These are phyloP conservation scores for Rubia occidens DNA, from an alignment of 305 asterid genomes.

Conservation along the genomic window DNA sequence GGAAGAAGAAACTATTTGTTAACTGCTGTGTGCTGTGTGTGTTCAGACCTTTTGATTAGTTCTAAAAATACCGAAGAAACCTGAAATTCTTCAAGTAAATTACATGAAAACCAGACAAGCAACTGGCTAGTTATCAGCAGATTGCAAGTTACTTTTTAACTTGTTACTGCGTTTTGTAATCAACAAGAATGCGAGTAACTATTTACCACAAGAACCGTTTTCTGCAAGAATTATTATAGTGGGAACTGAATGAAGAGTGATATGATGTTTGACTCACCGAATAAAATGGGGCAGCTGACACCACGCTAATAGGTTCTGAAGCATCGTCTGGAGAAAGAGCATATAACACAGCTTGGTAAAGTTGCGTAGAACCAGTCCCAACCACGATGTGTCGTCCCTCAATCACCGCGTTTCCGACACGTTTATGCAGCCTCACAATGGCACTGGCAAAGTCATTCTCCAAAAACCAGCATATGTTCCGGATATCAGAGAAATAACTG, in stretches of 20 bases:
- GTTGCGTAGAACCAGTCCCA: slow-evolving; percentile 89
- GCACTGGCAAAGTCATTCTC: slow-evolving; percentile 68
- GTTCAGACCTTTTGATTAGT: background rate
- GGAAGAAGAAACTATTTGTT: background rate
- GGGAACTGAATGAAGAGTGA: background rate
- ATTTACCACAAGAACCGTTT: background rate
- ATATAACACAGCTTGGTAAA: slow-evolving; percentile 69
- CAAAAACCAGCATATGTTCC: slow-evolving; percentile 71
- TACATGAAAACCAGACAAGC: background rate
- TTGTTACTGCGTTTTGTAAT: too few species aligned
- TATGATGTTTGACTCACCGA: slow-evolving; percentile 42
- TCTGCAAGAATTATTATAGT: background rate
- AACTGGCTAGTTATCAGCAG: background rate
- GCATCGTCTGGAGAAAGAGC: slow-evolving; percentile 56
- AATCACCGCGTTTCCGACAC: slow-evolving; percentile 70
- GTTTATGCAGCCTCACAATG: slow-evolving; percentile 55
- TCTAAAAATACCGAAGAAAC: background rate
- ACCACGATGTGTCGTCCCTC: slow-evolving; percentile 67
- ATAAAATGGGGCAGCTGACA: slow-evolving; percentile 85
- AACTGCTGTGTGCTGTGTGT: background rate
- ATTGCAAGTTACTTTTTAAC: too few species aligned
- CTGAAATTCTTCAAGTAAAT: background rate
- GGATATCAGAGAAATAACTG: slow-evolving; percentile 68
- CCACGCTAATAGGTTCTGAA: slow-evolving; percentile 59
- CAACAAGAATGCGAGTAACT: background rate